Evolutionary conservation across 1,284 basidiomycete species (phyloP).

Genomic region (Pseudozyma tsukubaensis): DNA sequence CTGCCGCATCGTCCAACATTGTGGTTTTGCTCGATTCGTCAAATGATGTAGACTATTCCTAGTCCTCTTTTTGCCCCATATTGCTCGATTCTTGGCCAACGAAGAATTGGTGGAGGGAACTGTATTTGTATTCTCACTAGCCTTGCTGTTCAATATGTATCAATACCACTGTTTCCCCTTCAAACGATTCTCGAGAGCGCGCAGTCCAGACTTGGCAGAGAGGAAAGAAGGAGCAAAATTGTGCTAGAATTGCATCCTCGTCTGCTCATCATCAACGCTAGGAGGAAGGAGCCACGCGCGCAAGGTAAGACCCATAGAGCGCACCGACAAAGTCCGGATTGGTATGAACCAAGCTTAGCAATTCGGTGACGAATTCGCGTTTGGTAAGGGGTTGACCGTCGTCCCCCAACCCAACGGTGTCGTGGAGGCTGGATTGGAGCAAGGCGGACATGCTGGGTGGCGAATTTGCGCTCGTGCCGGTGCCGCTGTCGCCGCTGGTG

Average conservation of each 20-base stretch:
- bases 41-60: neutral
- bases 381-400: conserved; percentile 70
- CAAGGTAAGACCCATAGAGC: conserved; percentile 52
- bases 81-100: neutral
- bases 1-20: neutral
- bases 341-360: conserved; percentile 76
- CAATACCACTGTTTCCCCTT: too few relatives aligned
- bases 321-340: conserved; percentile 58
- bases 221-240: too few relatives aligned
- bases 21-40: neutral
- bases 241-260: too few relatives aligned
- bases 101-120: too few relatives aligned
- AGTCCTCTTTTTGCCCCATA: neutral
- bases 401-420: conserved; percentile 61
- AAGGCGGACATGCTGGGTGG: conserved; percentile 70
- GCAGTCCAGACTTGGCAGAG: too few relatives aligned
- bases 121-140: conserved; percentile 3
- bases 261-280: too few relatives aligned
- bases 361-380: conserved; percentile 77
- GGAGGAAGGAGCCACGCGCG: conserved; percentile 14
- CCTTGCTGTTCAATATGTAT: too few relatives aligned
- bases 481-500: neutral
- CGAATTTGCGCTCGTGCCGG: neutral
- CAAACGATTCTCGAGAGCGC: too few relatives aligned
- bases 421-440: conserved; percentile 69